Conservation (phyloP, 306 rosid genomes). For the Vicia faba region DNA sequence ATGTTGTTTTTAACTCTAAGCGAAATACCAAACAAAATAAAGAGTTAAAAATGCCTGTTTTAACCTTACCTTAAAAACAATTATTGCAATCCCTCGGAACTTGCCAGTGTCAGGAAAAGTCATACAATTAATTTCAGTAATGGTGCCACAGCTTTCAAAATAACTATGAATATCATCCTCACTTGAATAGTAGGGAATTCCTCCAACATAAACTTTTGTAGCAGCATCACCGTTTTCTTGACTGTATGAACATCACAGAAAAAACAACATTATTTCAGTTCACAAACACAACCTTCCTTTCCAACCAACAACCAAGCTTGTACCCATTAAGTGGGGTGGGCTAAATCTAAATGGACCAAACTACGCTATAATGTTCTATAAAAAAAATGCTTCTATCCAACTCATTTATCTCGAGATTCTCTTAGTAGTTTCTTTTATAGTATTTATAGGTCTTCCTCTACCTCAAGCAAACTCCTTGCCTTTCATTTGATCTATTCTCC, state of each 20-base stretch:
- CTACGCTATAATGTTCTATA: background rate
- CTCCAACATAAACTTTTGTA: constrained; percentile 88
- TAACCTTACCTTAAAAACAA: constrained; percentile 73
- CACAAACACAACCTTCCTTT: too few relatives aligned
- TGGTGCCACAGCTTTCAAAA: constrained; percentile 85
- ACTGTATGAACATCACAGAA: constrained; percentile 42
- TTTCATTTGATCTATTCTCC: too few relatives aligned
- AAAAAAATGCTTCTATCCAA: background rate
- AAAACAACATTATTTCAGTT: too few relatives aligned
- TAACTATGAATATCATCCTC: constrained; percentile 93
- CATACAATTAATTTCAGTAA: constrained; percentile 89
- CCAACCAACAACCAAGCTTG: background rate
- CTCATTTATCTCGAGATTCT: background rate
- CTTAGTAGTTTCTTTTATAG: background rate
- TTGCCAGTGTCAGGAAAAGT: constrained; percentile 88
- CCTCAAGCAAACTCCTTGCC: too few relatives aligned
- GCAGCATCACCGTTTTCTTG: constrained; percentile 47
- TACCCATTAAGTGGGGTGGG: background rate
- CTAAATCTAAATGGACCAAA: background rate
- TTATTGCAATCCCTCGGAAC: constrained; percentile 90
- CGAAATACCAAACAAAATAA: background rate
- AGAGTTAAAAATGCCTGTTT: background rate
- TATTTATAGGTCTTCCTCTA: background rate
- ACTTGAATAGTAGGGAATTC: constrained; percentile 88
- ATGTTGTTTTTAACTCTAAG: background rate